Conservation (phyloP, 305 asterid genomes). For the Fraxinus latifolia region DNA sequence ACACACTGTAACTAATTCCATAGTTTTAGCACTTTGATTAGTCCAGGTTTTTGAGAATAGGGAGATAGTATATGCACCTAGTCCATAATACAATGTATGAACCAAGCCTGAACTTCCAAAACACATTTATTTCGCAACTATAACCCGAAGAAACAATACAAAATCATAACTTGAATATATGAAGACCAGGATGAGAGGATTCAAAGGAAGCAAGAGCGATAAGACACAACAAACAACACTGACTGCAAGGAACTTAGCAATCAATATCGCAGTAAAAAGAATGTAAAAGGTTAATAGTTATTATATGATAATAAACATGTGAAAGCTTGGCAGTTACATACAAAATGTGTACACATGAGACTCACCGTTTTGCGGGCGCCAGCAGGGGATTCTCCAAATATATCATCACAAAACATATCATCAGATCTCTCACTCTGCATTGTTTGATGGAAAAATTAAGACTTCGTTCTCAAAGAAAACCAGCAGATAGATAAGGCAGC, state of each 20-base stretch:
- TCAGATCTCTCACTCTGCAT: conserved; percentile 86
- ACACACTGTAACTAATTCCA: not conserved
- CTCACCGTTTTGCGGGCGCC: conserved; percentile 74
- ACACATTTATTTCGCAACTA: not conserved
- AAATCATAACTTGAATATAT: not conserved
- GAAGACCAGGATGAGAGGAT: not conserved
- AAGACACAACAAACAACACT: not conserved
- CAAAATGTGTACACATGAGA: conserved; percentile 9
- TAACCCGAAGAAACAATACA: not conserved
- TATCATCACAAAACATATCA: conserved; percentile 94
- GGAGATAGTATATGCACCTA: not conserved
- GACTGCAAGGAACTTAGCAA: not conserved
- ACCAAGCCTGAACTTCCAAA: not conserved
- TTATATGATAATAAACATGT: not conserved
- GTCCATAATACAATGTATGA: not conserved
- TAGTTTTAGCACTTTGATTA: not conserved
- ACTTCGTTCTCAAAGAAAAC: conserved; percentile 11
- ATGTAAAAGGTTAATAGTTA: not conserved
- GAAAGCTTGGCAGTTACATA: not conserved
- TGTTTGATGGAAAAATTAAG: conserved; percentile 18
- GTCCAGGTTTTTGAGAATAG: not conserved
- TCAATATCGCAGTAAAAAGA: not conserved
- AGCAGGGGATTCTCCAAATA: conserved; percentile 97
- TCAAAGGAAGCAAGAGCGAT: not conserved
- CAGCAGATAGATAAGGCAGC: not conserved